These are phyloP conservation scores for Aspergillus funiculosus DNA, from an alignment of 495 filamentous ascomycete genomes.

Conservation along the genomic window DNA sequence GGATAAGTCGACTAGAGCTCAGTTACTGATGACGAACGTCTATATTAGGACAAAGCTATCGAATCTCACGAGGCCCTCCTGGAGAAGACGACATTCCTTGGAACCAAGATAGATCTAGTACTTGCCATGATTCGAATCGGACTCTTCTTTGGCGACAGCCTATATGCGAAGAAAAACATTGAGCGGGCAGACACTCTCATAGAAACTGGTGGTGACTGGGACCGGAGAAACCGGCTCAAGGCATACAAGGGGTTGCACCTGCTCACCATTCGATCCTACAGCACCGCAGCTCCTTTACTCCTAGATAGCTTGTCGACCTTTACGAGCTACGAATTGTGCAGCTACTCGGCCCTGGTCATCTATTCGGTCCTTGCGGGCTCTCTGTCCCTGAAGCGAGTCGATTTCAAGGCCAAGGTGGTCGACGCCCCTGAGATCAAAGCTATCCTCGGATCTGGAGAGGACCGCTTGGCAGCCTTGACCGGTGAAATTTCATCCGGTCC, in stretches of 20 bases:
- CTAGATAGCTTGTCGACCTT: constrained; percentile 98
- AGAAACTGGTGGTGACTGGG: constrained; percentile 95
- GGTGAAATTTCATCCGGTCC: constrained; percentile 74
- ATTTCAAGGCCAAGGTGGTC: constrained; percentile 98
- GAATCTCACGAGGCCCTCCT: constrained; percentile 85
- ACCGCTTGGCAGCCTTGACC: constrained; percentile 69
- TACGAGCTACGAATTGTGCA: constrained; percentile 96
- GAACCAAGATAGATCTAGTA: constrained; percentile 93
- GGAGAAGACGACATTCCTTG: constrained; percentile 88
- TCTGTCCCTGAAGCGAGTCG: constrained; percentile 88
- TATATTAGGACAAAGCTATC: constrained; percentile 78
- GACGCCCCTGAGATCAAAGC: constrained; percentile 98
- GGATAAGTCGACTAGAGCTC: no score
- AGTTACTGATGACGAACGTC: no score
- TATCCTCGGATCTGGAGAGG: constrained; percentile 82
- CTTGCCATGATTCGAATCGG: constrained; percentile 93
- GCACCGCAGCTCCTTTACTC: constrained; percentile 81
- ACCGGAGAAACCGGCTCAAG: constrained; percentile 94
- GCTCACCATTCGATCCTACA: constrained; percentile 85
- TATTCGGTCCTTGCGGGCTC: constrained; percentile 95
- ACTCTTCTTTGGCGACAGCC: constrained; percentile 88
- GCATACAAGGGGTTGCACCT: constrained; percentile 94
- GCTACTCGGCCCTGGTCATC: constrained; percentile 86
- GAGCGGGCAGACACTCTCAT: constrained; percentile 85
- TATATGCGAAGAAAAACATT: constrained; percentile 86